These are phyloP conservation scores for Rhodotorula babjevae DNA, from an alignment of 768 basidiomycete genomes.

Conservation along the genomic window DNA sequence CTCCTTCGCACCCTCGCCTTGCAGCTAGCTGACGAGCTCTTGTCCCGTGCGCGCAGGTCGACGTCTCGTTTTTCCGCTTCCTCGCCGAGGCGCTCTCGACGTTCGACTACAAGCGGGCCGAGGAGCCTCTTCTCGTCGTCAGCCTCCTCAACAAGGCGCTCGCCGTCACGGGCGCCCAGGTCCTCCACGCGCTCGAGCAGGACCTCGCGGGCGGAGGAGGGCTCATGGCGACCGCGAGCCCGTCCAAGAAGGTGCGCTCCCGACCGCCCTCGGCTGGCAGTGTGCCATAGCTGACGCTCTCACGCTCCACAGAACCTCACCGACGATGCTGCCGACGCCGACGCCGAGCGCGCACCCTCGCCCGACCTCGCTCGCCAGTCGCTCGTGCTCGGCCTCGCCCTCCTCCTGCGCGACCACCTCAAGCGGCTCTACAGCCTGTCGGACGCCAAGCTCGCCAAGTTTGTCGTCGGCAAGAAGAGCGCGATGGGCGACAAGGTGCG, in stretches of 20 bases:
- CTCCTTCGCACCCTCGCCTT: too few relatives aligned
- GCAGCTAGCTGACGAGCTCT: too few relatives aligned
- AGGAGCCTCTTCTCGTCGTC: conserved; percentile 82
- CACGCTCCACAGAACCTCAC: too few relatives aligned
- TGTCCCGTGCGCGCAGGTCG: conserved; percentile 54
- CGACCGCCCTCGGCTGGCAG: too few relatives aligned
- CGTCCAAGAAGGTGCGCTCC: conserved; percentile 8
- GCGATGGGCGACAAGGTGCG: conserved; percentile 70
- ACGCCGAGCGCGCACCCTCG: neutral
- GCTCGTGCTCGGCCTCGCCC: conserved; percentile 72
- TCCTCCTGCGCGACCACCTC: conserved; percentile 80
- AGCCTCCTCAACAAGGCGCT: conserved; percentile 69
- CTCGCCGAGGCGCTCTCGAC: conserved; percentile 90
- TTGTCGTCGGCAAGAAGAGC: conserved; percentile 80
- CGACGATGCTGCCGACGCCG: neutral
- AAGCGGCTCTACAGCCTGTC: conserved; percentile 76
- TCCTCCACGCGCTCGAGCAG: conserved; percentile 66
- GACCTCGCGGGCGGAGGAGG: conserved; percentile 27
- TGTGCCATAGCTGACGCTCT: too few relatives aligned
- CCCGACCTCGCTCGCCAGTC: conserved; percentile 51
- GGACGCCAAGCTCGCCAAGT: conserved; percentile 83
- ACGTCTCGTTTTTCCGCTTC: conserved; percentile 80
- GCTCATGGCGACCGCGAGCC: conserved; percentile 8
- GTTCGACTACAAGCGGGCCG: conserved; percentile 91
- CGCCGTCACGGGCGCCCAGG: conserved; percentile 73